Evolutionary conservation across 805 yeast species (phyloP), one percentile per base, ranked within the genome.

Genomic region (Barnettozyma vustinii): DNA sequence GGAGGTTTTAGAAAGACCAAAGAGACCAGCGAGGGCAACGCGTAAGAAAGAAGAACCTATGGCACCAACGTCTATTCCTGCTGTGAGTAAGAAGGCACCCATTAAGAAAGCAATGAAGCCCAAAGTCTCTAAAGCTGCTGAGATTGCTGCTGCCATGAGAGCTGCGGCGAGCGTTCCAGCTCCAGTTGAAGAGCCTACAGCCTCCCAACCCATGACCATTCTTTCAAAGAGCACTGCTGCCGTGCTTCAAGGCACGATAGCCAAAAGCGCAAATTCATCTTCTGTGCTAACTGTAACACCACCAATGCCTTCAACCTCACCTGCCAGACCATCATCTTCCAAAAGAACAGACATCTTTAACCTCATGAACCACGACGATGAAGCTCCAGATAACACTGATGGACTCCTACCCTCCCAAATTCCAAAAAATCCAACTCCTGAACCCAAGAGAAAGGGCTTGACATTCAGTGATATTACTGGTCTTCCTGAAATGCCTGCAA

Each of bases 321-420:
- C 41, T 32, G 5, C 36, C 12, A 37, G 32, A n/a, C 15, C 46
- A 19, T 10, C 50, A 16, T n/a, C 40, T 6, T 20, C 33, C 20
- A 47, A 42, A n/a, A 41, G 37, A 9, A n/a, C 53, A n/a, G 47
- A 48, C 23, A 39, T 47, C 9, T 41, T 44, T 32, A 50, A 47
- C 30, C 32, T 48, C 13, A 48, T 42, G 48, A 51, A 37, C 39
- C 54, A 30, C 33, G 52, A 49, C 23, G 46, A 40, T 12, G 43
- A 44, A 6, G 30, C 37, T 4, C 39, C 19, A 23, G n/a, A 4
- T 6, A 35, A 20, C 5, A 23, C 5, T 20, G 30, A 42, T 7
- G 25, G 13, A 27, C 42, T 39, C 18, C 23, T 39, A 5, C 42
- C 43, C 15, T 40, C 35, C 23, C 21, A n/a, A 8, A 5, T 26